A percentile compares a stretch with the other conserved stretches of the same genome.
Conservation (phyloP, 169 alveolate genomes). For the Plasmodium berghei region DNA sequence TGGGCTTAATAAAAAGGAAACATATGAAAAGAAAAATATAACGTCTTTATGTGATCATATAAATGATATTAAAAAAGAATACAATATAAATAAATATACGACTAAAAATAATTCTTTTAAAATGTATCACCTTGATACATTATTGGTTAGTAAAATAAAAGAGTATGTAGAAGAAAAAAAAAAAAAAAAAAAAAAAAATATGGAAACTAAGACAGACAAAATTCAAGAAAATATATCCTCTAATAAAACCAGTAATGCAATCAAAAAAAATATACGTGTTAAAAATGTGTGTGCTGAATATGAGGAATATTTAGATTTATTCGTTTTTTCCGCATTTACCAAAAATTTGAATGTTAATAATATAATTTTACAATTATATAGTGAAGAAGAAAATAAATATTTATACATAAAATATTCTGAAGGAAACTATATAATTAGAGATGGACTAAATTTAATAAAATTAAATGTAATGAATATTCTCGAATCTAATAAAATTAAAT, state of each 20-base stretch:
- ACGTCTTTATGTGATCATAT: neutral
- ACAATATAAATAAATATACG: neutral
- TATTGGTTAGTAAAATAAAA: constrained; percentile 9
- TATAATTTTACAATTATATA: constrained; percentile 43
- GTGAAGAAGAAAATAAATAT: constrained; percentile 35
- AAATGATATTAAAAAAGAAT: neutral
- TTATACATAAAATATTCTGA: constrained; percentile 17
- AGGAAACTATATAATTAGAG: constrained; percentile 18
- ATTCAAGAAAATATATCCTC: neutral
- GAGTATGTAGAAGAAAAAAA: constrained; percentile 9
- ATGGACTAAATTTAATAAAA: constrained; percentile 47
- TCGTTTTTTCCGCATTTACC: constrained; percentile 49
- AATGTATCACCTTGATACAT: constrained; percentile 40
- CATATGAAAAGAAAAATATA: neutral
- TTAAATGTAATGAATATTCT: constrained; percentile 36
- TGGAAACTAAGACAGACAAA: neutral
- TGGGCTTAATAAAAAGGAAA: neutral
- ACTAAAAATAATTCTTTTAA: neutral
- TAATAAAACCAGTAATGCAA: neutral
- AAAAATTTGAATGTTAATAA: constrained; percentile 18
- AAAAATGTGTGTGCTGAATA: constrained; percentile 42
- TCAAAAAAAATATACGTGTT: neutral
- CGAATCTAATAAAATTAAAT: constrained; percentile 36
- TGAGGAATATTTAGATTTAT: constrained; percentile 57
- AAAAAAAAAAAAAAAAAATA: neutral